Evolutionary conservation across 2,329 filamentous ascomycete species (phyloP).

Genomic region (Talaromyces sp.): DNA sequence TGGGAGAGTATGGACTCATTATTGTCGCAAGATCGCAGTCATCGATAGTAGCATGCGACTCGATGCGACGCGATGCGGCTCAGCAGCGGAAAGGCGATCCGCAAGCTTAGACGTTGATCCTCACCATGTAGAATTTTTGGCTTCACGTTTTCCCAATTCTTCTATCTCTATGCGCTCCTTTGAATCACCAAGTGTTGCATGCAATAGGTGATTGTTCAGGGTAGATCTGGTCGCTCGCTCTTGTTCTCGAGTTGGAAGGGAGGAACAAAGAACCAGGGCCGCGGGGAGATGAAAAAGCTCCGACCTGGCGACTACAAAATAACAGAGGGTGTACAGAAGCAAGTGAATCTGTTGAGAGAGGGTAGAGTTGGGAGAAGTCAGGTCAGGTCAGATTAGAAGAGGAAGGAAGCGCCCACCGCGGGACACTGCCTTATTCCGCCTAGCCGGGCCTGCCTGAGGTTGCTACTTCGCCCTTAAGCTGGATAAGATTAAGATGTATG

Average conservation of each 20-base stretch:
- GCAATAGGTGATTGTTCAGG: neutral
- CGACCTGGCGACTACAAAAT: neutral
- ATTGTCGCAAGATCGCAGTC: slow-evolving; percentile 6
- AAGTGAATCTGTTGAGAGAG: neutral
- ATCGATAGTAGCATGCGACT: slow-evolving; percentile 4
- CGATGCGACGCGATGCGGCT: slow-evolving; percentile 6
- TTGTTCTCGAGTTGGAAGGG: neutral
- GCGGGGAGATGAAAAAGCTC: neutral
- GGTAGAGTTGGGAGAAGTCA: too few relatives aligned
- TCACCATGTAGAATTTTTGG: neutral
- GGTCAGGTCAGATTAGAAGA: neutral
- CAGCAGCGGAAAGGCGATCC: slow-evolving; percentile 1
- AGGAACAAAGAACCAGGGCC: slow-evolving; percentile 1
- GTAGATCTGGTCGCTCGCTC: neutral
- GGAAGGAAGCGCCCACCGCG: slow-evolving; percentile 8
- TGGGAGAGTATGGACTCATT: slow-evolving; percentile 13
- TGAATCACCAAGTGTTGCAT: neutral
- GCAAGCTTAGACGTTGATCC: neutral
- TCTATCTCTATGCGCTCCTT: neutral
- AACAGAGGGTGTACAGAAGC: neutral
- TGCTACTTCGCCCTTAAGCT: neutral
- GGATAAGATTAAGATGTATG: too few relatives aligned
- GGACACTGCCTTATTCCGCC: slow-evolving; percentile 2
- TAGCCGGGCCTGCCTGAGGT: slow-evolving; percentile 7
- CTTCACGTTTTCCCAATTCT: neutral